Conservation (phyloP, 345 rosid species). For the Populus nigra region DNA sequence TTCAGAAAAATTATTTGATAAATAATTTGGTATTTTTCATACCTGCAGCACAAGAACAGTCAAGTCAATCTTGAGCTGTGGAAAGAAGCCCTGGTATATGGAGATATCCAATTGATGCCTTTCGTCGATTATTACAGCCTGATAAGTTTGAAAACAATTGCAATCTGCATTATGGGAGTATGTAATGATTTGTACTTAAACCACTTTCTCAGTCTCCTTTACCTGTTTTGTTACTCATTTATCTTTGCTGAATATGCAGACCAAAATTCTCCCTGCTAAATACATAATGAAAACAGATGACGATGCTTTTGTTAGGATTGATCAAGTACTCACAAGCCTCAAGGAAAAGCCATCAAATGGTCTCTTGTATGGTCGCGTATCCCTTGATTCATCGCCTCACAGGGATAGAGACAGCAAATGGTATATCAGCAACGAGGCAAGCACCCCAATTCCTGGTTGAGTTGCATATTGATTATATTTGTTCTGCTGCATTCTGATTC, state of each 20-base stretch:
- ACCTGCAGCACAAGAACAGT: conserved; percentile 59
- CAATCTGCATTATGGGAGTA: conserved; percentile 88
- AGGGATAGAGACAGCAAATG: conserved; percentile 80
- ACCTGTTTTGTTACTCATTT: neutral
- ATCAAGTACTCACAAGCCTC: conserved; percentile 66
- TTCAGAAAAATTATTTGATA: neutral
- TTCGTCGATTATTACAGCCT: conserved; percentile 86
- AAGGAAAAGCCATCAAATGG: conserved; percentile 52
- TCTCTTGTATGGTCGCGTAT: conserved; percentile 71
- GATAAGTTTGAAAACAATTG: conserved; percentile 76
- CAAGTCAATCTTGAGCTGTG: conserved; percentile 77
- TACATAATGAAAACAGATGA: conserved; percentile 94
- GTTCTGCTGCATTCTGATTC: conserved; percentile 3
- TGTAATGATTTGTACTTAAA: conserved; percentile 2
- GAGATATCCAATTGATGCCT: conserved; percentile 88
- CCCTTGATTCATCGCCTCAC: conserved; percentile 72
- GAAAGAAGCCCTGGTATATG: conserved; percentile 84
- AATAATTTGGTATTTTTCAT: conserved; percentile 11
- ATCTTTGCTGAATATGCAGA: conserved; percentile 43
- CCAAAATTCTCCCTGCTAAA: conserved; percentile 71
- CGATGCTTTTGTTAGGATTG: conserved; percentile 84
- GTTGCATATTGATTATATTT: conserved; percentile 7
- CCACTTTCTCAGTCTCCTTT: neutral
- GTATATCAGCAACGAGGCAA: conserved; percentile 73
- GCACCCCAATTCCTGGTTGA: neutral